phyloP scores from a whole-genome alignment of 345 rosid genomes.

The Kandelia obovata region DNA sequence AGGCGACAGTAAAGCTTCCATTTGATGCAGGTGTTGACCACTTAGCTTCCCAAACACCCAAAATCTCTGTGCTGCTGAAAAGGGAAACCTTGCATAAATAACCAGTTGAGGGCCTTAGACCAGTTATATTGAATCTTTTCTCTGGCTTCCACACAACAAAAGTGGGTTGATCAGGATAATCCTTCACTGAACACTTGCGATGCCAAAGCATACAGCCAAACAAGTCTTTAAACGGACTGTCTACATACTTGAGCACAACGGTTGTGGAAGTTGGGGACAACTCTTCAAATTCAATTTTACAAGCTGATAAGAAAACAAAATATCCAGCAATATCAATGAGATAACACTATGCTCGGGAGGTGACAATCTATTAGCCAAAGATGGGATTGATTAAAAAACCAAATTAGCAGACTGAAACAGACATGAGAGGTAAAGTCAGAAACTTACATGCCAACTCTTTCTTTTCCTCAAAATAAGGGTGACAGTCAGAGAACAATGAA shows the following conservation, averaged over 20 bases:
- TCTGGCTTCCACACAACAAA: constrained; percentile 34
- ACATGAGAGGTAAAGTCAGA: neutral
- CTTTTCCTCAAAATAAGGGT: constrained; percentile 11
- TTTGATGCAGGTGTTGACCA: constrained; percentile 33
- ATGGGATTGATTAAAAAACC: neutral
- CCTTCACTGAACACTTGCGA: constrained; percentile 32
- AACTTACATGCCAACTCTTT: constrained; percentile 39
- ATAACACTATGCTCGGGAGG: neutral
- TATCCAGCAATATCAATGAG: neutral
- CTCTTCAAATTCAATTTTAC: constrained; percentile 41
- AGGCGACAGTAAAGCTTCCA: constrained; percentile 7
- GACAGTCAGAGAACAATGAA: constrained; percentile 23
- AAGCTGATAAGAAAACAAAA: constrained; percentile 31
- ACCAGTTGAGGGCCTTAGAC: constrained; percentile 36
- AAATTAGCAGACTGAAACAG: neutral
- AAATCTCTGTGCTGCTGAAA: constrained; percentile 22
- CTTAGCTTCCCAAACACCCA: constrained; percentile 45
- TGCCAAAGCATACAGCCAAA: constrained; percentile 54
- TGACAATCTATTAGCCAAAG: neutral
- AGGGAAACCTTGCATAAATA: constrained; percentile 39
- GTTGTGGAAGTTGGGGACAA: constrained; percentile 38
- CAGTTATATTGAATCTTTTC: constrained; percentile 30
- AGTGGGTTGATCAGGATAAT: constrained; percentile 39
- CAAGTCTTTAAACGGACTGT: constrained; percentile 23
- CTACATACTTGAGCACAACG: constrained; percentile 30